Evolutionary conservation across 192 early-diverging fungal genomes (phyloP).

Genomic region (Coemansia sp.): DNA sequence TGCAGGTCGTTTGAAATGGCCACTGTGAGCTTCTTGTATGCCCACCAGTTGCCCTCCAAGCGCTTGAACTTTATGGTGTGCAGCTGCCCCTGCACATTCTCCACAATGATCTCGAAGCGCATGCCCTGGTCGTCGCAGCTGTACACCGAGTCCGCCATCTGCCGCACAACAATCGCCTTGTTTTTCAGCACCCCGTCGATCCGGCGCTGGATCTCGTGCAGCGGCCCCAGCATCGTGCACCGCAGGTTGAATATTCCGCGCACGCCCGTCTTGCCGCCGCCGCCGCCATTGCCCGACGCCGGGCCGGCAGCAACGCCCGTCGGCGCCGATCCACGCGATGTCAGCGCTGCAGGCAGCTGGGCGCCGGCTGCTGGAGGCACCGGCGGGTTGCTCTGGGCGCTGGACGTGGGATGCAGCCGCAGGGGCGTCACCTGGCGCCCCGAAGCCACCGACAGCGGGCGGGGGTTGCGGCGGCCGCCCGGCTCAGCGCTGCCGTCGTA

Average conservation of each 20-base stretch:
- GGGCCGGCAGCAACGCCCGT: slow-evolving; percentile 10
- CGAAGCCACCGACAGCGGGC: slow-evolving; percentile 38
- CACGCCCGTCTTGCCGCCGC: slow-evolving; percentile 15
- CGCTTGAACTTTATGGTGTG: slow-evolving; percentile 47
- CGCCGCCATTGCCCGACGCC: slow-evolving; percentile 3
- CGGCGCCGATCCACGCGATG: slow-evolving; percentile 29
- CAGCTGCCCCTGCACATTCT: slow-evolving; percentile 38
- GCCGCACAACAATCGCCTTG: slow-evolving; percentile 26
- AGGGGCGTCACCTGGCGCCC: slow-evolving; percentile 38
- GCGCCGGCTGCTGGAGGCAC: slow-evolving; percentile 16
- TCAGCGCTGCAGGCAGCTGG: slow-evolving; percentile 38
- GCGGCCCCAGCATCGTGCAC: slow-evolving; percentile 43
- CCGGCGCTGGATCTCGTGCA: slow-evolving; percentile 33
- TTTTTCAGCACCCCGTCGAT: slow-evolving; percentile 37
- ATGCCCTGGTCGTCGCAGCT: slow-evolving; percentile 38
- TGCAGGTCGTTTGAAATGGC: slow-evolving; percentile 41
- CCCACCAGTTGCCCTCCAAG: slow-evolving; percentile 42
- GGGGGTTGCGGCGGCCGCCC: slow-evolving; percentile 19
- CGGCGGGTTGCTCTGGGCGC: slow-evolving; percentile 25
- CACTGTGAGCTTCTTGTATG: slow-evolving; percentile 41
- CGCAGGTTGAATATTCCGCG: slow-evolving; percentile 40
- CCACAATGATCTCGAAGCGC: slow-evolving; percentile 39
- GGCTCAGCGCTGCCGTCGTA: slow-evolving; percentile 16
- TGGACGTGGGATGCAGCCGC: slow-evolving; percentile 36
- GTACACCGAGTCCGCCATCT: slow-evolving; percentile 30